These are phyloP conservation scores for Aspergillus udagawae DNA, from an alignment of 2,329 filamentous ascomycete genomes.

Conservation along the genomic window DNA sequence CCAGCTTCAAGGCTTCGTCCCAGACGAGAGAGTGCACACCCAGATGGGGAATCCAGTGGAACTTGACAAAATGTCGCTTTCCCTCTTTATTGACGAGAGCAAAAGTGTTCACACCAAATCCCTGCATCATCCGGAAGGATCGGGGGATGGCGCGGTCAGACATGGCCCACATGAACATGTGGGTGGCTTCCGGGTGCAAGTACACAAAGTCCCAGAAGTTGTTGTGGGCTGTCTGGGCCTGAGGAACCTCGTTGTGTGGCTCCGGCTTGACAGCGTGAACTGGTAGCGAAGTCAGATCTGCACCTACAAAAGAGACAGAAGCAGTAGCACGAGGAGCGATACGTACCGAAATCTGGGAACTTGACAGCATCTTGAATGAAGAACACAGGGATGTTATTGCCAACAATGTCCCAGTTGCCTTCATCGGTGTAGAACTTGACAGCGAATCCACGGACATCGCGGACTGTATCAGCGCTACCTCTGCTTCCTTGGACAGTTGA, in stretches of 20 bases:
- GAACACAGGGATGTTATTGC: constrained; percentile 41
- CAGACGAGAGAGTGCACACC: constrained; percentile 34
- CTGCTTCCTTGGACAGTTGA: constrained; percentile 73
- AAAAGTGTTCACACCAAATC: constrained; percentile 36
- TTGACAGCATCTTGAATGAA: constrained; percentile 41
- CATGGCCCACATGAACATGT: constrained; percentile 32
- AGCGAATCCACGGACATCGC: constrained; percentile 79
- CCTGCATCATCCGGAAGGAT: constrained; percentile 35
- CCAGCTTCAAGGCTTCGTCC: constrained; percentile 73
- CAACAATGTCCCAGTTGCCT: constrained; percentile 60
- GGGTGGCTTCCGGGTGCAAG: constrained; percentile 29
- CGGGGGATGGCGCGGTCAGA: constrained; percentile 35
- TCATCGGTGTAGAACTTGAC: constrained; percentile 74
- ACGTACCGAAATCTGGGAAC: constrained; percentile 33
- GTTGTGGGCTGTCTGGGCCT: constrained; percentile 47
- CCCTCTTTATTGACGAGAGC: constrained; percentile 30
- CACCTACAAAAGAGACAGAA: neutral
- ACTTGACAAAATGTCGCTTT: constrained; percentile 34
- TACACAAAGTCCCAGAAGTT: constrained; percentile 51
- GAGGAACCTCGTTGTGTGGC: constrained; percentile 40
- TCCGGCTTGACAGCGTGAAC: constrained; percentile 41
- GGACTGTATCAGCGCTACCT: constrained; percentile 74
- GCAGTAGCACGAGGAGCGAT: neutral
- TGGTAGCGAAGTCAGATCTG: neutral
- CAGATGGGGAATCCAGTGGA: constrained; percentile 31